A percentile compares a stretch with the other conserved stretches of the same genome.
Conservation (phyloP, 805 yeast species). For the Naumovozyma castellii region DNA sequence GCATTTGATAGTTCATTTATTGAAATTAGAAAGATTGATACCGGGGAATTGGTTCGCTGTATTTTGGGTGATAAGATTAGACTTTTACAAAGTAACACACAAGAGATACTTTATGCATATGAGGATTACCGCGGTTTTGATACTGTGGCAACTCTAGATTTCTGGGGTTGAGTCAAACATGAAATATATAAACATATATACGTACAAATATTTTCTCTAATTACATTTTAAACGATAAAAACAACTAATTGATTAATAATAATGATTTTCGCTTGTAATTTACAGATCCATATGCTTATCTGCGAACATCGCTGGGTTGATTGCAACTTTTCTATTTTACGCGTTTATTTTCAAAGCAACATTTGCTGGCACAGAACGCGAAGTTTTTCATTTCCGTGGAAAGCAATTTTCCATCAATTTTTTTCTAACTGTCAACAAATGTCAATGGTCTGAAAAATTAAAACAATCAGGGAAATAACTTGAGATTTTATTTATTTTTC, state of each 20-base stretch:
- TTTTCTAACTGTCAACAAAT: no score
- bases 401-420: no score
- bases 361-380: not conserved
- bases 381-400: not conserved
- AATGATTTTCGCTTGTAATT: no score
- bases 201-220: not conserved
- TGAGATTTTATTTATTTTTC: no score
- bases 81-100: constrained; percentile 79
- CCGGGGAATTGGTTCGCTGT: constrained; percentile 78
- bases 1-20: constrained; percentile 87
- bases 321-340: no score
- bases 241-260: no score
- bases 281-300: no score
- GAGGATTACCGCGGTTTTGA: constrained; percentile 87
- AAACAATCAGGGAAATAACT: no score
- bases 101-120: constrained; percentile 86
- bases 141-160: constrained; percentile 84
- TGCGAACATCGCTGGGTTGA: no score
- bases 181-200: not conserved
- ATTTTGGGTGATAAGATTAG: constrained; percentile 88
- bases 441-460: no score
- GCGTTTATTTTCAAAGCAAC: no score
- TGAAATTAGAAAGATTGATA: constrained; percentile 85
- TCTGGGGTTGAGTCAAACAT: constrained; percentile 46
- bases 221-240: not conserved